Percentiles rank a stretch among this genome's conserved stretches.
Evolutionary conservation across 768 basidiomycete species (phyloP).

Genomic region (Calocybe gangraenosa): DNA sequence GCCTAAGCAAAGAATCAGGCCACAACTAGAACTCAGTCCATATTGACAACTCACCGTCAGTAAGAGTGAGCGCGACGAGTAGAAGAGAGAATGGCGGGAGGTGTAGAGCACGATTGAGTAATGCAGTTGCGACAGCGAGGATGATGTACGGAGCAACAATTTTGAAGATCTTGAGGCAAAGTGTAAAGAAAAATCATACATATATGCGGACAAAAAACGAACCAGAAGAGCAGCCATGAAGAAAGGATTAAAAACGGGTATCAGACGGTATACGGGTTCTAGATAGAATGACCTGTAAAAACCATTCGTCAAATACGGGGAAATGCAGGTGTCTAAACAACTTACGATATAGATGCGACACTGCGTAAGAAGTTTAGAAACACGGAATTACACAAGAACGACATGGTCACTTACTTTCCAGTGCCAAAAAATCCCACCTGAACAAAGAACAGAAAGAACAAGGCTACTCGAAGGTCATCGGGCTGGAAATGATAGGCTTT

Average conservation of each 20-base stretch:
- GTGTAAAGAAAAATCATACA: too few relatives aligned
- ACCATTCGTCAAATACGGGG: background rate
- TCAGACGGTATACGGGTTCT: constrained; percentile 82
- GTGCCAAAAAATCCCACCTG: constrained; percentile 86
- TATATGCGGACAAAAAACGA: constrained; percentile 10
- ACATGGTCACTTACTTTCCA: constrained; percentile 61
- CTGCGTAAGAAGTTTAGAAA: constrained; percentile 28
- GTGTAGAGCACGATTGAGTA: constrained; percentile 60
- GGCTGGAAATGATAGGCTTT: constrained; percentile 40
- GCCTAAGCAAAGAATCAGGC: constrained; percentile 34
- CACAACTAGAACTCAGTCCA: background rate
- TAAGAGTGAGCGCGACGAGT: constrained; percentile 69
- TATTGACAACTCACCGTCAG: constrained; percentile 46
- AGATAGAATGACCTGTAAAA: constrained; percentile 70
- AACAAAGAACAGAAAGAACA: constrained; percentile 84
- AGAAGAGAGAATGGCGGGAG: constrained; percentile 81
- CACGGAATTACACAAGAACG: constrained; percentile 3
- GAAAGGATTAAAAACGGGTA: constrained; percentile 84
- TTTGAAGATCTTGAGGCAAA: constrained; percentile 60
- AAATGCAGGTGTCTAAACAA: constrained; percentile 8
- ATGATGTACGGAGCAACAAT: constrained; percentile 79
- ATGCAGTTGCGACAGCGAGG: constrained; percentile 63
- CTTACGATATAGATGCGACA: constrained; percentile 80
- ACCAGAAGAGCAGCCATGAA: constrained; percentile 74
- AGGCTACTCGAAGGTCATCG: constrained; percentile 67